Conservation (phyloP, 495 filamentous ascomycete species). For the Penicillium canariense region DNA sequence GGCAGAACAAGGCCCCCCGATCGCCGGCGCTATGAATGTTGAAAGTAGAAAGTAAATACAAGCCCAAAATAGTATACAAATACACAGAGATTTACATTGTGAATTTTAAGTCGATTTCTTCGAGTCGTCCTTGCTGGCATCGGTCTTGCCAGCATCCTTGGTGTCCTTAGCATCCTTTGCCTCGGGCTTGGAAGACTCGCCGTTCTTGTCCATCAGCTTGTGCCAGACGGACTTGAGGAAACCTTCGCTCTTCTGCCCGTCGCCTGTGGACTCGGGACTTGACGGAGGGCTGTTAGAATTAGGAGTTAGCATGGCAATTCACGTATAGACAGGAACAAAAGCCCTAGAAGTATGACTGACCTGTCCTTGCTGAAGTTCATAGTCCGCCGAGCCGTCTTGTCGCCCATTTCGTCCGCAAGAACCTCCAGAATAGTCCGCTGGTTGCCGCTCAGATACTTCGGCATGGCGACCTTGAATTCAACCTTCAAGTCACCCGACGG, state of each 20-base stretch:
- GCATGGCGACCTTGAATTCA: conserved; percentile 93
- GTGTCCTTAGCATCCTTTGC: conserved; percentile 28
- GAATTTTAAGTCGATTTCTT: conserved; percentile 52
- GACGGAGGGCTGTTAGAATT: conserved; percentile 13
- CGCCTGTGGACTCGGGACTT: conserved; percentile 20
- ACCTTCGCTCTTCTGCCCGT: conserved; percentile 69
- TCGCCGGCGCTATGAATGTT: conserved; percentile 49
- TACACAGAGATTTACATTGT: conserved; percentile 27
- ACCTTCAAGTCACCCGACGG: conserved; percentile 79
- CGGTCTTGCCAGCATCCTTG: conserved; percentile 32
- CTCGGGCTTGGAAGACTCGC: conserved; percentile 37
- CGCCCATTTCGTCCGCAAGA: conserved; percentile 89
- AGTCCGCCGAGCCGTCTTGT: conserved; percentile 84
- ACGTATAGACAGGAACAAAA: background rate
- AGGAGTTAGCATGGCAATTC: conserved; percentile 9
- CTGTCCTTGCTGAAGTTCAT: conserved; percentile 67
- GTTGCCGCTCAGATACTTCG: conserved; percentile 84
- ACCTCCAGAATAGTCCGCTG: conserved; percentile 91
- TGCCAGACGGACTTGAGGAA: conserved; percentile 91
- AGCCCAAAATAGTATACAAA: conserved; percentile 26
- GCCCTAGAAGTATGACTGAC: conserved; percentile 28
- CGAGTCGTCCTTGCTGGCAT: conserved; percentile 39
- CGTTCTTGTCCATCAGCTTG: conserved; percentile 73
- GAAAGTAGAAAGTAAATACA: conserved; percentile 35
- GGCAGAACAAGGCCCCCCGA: conserved; percentile 27